These are phyloP conservation scores for Potentilla sterilis DNA, from an alignment of 306 rosid genomes.

Conservation along the genomic window DNA sequence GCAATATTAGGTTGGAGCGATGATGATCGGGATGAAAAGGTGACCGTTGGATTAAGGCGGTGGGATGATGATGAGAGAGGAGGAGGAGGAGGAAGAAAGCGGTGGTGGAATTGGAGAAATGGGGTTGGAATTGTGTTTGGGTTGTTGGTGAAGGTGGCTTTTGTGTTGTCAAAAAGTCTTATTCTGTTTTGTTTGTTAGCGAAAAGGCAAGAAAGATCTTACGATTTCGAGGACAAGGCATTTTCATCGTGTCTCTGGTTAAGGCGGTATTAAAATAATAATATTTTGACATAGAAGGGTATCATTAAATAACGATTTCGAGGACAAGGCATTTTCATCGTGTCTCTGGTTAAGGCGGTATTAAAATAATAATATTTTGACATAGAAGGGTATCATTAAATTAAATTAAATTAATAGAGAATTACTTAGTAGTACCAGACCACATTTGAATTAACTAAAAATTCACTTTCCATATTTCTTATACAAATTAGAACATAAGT, in stretches of 20 bases:
- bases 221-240: not conserved
- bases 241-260: not conserved
- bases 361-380: too few species aligned
- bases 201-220: too few species aligned
- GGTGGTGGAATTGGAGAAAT: not conserved
- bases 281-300: too few species aligned
- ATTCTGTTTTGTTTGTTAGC: not conserved
- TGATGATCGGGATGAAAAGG: not conserved
- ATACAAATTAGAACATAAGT: too few species aligned
- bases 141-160: not conserved
- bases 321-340: slow-evolving; percentile 1
- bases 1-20: not conserved
- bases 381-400: too few species aligned
- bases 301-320: too few species aligned
- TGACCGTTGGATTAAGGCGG: not conserved
- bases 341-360: not conserved
- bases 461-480: too few species aligned
- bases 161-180: not conserved
- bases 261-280: too few species aligned
- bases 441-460: too few species aligned
- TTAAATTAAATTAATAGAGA: too few species aligned
- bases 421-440: too few species aligned
- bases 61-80: not conserved
- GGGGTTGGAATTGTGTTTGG: not conserved
- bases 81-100: not conserved